Base-by-base conservation (phyloP, 83 land plant genomes). In the Diphasiastrum complanatum region DNA sequence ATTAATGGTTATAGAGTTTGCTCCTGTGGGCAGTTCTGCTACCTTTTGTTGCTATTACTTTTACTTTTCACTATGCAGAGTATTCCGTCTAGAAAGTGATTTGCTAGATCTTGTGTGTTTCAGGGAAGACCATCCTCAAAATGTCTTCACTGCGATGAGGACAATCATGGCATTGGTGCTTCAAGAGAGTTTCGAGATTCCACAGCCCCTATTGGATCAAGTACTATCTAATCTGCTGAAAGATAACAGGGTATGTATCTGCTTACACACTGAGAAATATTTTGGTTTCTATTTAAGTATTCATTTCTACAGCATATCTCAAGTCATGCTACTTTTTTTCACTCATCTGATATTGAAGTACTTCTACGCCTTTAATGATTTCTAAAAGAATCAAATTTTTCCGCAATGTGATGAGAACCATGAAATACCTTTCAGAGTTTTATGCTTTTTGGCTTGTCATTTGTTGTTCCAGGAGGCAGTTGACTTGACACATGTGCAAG, bases 191-290 rank as follows among this genome's bases (percentile, higher is more conserved):
- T 62, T 43, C 38, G 64, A 69, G 18, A 75, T 78, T 45, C 70
- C 83, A 38, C 71, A 49, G 24, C 75, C 81, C 4, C 70, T 91
- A 38, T 38, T 91, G 66, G 85, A 84, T 66, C 50, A 77, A 10
- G 71, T 91, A 54, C 57, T 91, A 47, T 63, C 40, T 20, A 84
- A 91, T 60, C 78, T 91, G 40, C 49, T 83, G 48, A 75, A 82
- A 60, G 78, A 82, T 6, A 77, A 61, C 30, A 80, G 77, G 93
- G 93, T 84, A 70, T 37, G 19, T 20, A 14, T 14, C 14, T 12
- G 4, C 45, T 55, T 11, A 8, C 45, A 11, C 5, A 4, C 14
- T 10, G 22, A 22, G 14, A 22, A 6, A 19, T 20, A 50, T 12
- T 50, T 50, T 50, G 14, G 20, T 12, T 20, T n/a, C n/a, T n/a